Evolutionary conservation across 2,329 filamentous ascomycete species (phyloP).

Genomic region (Pestalotiopsis sp.): DNA sequence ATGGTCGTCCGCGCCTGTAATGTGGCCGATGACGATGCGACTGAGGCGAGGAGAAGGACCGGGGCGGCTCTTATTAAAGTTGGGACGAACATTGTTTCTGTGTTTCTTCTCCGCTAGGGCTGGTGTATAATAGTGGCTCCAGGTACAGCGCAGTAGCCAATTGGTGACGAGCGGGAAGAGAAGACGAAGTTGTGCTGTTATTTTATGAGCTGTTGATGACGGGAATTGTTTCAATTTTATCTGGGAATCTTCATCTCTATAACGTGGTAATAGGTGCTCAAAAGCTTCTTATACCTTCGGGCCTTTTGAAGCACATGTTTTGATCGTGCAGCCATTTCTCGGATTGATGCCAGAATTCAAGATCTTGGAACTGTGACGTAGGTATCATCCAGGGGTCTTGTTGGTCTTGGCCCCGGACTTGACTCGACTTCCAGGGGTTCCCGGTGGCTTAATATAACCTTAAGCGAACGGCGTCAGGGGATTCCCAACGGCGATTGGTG

Average conservation of each 20-base stretch:
- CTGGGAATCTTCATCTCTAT: not conserved
- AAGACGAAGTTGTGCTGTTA: not conserved
- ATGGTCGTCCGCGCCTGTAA: slow-evolving; percentile 26
- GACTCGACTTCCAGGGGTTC: not conserved
- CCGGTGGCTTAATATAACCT: not conserved
- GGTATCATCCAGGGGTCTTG: not conserved
- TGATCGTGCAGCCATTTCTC: not conserved
- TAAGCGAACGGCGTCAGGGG: not conserved
- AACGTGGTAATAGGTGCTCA: not conserved
- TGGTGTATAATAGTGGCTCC: not conserved
- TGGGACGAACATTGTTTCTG: not conserved
- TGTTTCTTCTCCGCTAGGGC: not conserved
- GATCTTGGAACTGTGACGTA: not conserved
- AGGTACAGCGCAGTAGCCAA: not conserved
- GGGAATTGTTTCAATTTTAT: not conserved
- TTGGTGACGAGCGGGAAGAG: not conserved
- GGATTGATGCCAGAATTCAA: not conserved
- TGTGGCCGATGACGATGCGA: not conserved
- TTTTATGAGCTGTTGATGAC: not conserved
- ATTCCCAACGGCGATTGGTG: not conserved
- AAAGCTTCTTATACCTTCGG: not conserved
- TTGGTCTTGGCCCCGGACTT: not conserved
- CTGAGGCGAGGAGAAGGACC: not conserved
- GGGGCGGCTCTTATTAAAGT: not conserved
- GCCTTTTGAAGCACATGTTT: not conserved